Evolutionary conservation across 2,329 filamentous ascomycete genomes (phyloP), one percentile per base, ranked within the genome.

Genomic region (Ceratocystiopsis minuta): DNA sequence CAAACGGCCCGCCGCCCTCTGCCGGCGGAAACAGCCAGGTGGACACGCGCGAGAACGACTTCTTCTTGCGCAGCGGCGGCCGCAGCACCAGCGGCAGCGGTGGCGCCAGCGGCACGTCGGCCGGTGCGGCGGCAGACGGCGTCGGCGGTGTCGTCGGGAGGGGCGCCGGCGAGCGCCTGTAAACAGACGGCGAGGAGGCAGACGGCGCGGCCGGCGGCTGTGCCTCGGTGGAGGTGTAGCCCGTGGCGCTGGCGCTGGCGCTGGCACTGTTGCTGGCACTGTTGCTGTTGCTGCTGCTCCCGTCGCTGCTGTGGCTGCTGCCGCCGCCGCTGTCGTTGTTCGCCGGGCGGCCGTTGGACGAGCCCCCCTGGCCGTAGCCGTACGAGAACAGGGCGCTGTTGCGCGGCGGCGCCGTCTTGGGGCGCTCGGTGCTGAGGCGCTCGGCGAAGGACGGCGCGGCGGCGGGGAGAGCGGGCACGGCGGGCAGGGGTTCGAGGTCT

Each of bases 21-120:
- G n/a, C n/a, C 54, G 67, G 62, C 49, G 69, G 20, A 7, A 20
- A 72, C 20, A 78, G 60, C 72, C 73, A 78, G 49, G 56, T 66
- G 3, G 73, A 76, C 10, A 78, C 69, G 15, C 66, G 64, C 11
- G 72, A 73, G 52, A 79, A 78, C 0, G 73, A 76, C 52, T 78
- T 78, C 62, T 77, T 78, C 61, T 78, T 78, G 45, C 74, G 62
- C 46, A 78, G 53, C 2, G 71, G 70, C 9, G 72, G 72, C n/a
- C 68, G 67, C 43, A 75, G 61, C 15, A 73, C 66, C 18, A 76
- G 62, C 0, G 72, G 72, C 5, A 75, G 57, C 2, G 73, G 72
- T 1, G 72, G 72, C 3, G 70, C 67, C 1, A 68, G 61, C 2
- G 62, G 57, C 7, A 58, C 54, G 6, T 61, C 57, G 17, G 62